Conservation (phyloP, 2,329 filamentous ascomycete genomes). For the Thyridium curvatum region DNA sequence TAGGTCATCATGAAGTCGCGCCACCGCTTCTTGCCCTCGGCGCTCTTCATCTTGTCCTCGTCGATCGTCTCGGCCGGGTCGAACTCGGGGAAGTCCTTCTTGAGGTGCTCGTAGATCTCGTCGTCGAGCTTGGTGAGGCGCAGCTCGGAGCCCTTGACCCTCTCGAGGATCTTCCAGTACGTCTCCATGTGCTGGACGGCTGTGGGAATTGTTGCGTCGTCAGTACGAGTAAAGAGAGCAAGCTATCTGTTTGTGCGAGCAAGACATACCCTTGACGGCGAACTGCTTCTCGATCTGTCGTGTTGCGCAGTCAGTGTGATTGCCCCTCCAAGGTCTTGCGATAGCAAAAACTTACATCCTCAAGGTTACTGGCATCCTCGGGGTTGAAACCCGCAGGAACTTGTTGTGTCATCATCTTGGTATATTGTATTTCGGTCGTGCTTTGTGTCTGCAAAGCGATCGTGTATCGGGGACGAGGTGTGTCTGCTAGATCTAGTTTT, state of each 20-base stretch:
- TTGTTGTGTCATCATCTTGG: slow-evolving; percentile 16
- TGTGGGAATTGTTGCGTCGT: no score
- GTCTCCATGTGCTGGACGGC: slow-evolving; percentile 94
- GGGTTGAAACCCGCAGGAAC: slow-evolving; percentile 54
- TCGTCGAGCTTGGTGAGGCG: slow-evolving; percentile 92
- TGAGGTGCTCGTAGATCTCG: slow-evolving; percentile 87
- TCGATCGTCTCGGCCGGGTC: slow-evolving; percentile 74
- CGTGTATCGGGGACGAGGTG: no score
- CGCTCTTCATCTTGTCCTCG: slow-evolving; percentile 97
- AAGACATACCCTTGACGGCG: slow-evolving; percentile 73
- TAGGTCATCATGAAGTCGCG: slow-evolving; percentile 90
- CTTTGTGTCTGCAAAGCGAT: no score
- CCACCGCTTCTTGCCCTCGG: slow-evolving; percentile 89
- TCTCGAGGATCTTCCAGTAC: slow-evolving; percentile 94
- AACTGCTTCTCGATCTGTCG: slow-evolving; percentile 99
- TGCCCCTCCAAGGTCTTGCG: neutral
- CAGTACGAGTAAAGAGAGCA: no score
- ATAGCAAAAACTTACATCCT: slow-evolving; percentile 39
- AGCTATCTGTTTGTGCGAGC: slow-evolving; percentile 3
- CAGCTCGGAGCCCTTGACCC: slow-evolving; percentile 78
- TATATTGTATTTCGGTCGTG: no score
- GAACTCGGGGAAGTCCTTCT: slow-evolving; percentile 85
- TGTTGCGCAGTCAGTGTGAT: neutral
- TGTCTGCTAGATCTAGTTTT: no score
- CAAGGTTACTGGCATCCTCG: slow-evolving; percentile 47